Base-by-base conservation (phyloP, 768 basidiomycete species). In the Xerocomellus dryophilus region DNA sequence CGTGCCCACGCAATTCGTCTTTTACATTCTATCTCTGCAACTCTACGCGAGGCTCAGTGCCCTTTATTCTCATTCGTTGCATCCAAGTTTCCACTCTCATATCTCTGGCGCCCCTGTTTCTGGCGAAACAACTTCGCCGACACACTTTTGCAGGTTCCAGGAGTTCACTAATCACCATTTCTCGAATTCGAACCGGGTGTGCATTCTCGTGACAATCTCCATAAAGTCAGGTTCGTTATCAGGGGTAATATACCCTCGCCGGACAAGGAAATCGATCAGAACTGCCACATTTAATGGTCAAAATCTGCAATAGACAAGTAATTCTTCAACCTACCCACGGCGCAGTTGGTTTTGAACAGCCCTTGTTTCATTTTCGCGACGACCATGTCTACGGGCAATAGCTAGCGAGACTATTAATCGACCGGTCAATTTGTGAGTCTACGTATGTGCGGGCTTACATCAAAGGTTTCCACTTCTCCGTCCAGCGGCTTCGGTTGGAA, bases 261-360 rank as follows among this genome's bases (percentile, higher is more conserved):
- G 82, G 46, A 98, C 81, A 69, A 98, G 79, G 54, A 98, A 86
- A 69, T 98, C 95, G 43, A 98, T 74, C 44, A 98, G 74, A 15
- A 94, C 93, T 92, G 51, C 29, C 29, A 10, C 14, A 38, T n/a
- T n/a, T 12, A 12, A 20, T 6, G 27, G 20, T 67, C 20, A 63
- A 42, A 17, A 21, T 25, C 15, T 38, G 20, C 36, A 49, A 25
- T 23, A 21, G 20, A 43, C 5, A 6, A 0, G 12, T 5, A 18
- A 3, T 18, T 7, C 4, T 31, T 43, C 10, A 14, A 73, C 82
- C 48, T 35, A 91, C 91, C 90, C 4, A 91, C 62, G 5, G 88
- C 93, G 61, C 93, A 97, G 64, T 99, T 98, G 1, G 92, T 81
- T 71, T 99, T 99, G 79, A 99, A 98, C 23, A 85, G 69, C 0